These are phyloP conservation scores for Colletotrichum nymphaeae DNA, from an alignment of 2,329 filamentous ascomycete genomes.

Conservation along the genomic window DNA sequence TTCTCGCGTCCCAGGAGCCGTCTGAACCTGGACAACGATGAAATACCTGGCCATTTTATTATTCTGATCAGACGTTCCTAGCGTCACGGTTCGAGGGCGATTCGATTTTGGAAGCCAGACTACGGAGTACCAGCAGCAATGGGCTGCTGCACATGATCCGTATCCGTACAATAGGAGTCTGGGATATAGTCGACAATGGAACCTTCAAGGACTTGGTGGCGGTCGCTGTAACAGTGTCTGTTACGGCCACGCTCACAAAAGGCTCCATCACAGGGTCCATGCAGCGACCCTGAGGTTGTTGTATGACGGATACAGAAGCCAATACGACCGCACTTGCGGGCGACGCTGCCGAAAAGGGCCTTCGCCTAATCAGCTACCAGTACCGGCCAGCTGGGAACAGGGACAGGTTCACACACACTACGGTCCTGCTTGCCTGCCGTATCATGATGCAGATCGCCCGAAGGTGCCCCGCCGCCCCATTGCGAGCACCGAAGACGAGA, in stretches of 20 bases:
- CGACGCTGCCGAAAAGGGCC: conserved; percentile 27
- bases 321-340: not conserved
- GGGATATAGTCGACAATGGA: not conserved
- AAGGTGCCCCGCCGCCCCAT: not conserved
- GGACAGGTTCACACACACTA: conserved; percentile 9
- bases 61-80: conserved; percentile 1
- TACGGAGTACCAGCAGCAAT: not conserved
- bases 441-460: conserved; percentile 24
- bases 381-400: conserved; percentile 32
- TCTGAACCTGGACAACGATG: not conserved
- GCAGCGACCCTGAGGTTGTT: not conserved
- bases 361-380: conserved; percentile 17
- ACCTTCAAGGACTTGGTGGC: not conserved
- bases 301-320: not conserved
- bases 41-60: not conserved
- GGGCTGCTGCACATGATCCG: not conserved
- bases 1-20: conserved; percentile 17
- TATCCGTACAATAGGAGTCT: not conserved
- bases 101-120: not conserved
- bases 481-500: not conserved
- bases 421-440: conserved; percentile 17
- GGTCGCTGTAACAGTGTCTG: conserved; percentile 14
- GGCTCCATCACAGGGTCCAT: not conserved
- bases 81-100: conserved; percentile 6
- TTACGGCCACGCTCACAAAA: not conserved